Evolutionary conservation across 208 protist species (phyloP).

Genomic region (Porcisia hertigi): DNA sequence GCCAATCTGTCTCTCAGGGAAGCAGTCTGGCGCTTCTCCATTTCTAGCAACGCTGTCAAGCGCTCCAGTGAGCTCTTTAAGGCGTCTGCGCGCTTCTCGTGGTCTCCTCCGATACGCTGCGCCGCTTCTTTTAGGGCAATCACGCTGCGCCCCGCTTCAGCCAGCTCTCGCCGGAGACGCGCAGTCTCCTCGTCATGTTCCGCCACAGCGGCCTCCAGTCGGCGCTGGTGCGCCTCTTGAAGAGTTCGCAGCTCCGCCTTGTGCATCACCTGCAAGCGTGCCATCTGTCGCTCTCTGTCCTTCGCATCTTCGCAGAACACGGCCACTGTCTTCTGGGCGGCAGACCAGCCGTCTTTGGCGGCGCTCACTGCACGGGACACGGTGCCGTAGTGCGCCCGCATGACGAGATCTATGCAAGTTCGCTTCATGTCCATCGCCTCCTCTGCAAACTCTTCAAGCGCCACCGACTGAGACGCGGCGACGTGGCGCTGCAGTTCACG

Average conservation of each 20-base stretch:
- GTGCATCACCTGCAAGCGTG: constrained; percentile 15
- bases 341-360: constrained; percentile 21
- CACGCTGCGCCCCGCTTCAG: constrained; percentile 13
- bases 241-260: constrained; percentile 19
- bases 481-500: constrained; percentile 31
- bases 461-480: constrained; percentile 4
- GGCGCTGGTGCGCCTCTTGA: constrained; percentile 23
- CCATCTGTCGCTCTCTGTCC: constrained; percentile 29
- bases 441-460: constrained; percentile 33
- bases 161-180: constrained; percentile 21
- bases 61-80: constrained; percentile 14
- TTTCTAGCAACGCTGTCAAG: constrained; percentile 14
- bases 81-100: constrained; percentile 13
- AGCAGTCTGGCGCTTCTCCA: constrained; percentile 23
- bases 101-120: constrained; percentile 7
- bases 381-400: constrained; percentile 17
- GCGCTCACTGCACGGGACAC: constrained; percentile 14
- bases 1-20: constrained; percentile 14
- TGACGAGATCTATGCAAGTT: constrained; percentile 2
- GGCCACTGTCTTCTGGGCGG: constrained; percentile 4
- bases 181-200: constrained; percentile 21
- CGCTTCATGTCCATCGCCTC: constrained; percentile 39
- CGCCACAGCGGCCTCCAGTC: constrained; percentile 14
- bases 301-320: not conserved
- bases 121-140: constrained; percentile 1